Evolutionary conservation across 257 asterid genomes (phyloP).

Genomic region (Nicotiana attenuata): DNA sequence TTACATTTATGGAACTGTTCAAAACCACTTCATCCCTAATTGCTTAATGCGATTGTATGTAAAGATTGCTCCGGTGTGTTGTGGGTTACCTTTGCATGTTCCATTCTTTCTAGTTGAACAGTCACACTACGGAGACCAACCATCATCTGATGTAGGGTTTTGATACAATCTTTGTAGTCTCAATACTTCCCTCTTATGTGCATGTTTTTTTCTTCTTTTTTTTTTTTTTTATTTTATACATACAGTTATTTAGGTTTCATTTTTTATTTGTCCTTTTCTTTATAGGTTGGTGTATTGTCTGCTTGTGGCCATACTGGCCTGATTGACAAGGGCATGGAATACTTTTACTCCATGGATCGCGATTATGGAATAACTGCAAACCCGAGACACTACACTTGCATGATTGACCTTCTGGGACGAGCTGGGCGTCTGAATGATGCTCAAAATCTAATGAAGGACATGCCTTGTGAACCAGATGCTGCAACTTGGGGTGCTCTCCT

Average conservation of each 20-base stretch:
- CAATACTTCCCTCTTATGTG: neutral
- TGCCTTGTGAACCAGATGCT: conserved; percentile 93
- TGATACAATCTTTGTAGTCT: neutral
- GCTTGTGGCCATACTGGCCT: conserved; percentile 91
- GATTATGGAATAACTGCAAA: conserved; percentile 67
- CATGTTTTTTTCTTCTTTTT: neutral
- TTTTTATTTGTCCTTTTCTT: neutral
- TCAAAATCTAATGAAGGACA: conserved; percentile 50
- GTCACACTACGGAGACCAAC: neutral
- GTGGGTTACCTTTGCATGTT: neutral
- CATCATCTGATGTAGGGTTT: neutral
- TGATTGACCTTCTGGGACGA: conserved; percentile 91
- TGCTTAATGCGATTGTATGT: neutral
- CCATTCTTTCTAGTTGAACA: neutral
- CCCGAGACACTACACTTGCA: conserved; percentile 82
- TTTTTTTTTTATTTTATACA: neutral
- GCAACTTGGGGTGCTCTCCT: conserved; percentile 98
- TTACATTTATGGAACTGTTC: neutral
- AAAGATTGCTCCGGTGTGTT: neutral
- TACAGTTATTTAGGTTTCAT: neutral
- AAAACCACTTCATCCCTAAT: neutral
- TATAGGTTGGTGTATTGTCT: conserved; percentile 73
- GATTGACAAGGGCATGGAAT: conserved; percentile 61
- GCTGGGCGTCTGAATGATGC: conserved; percentile 89
- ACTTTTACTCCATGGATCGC: conserved; percentile 63